These are phyloP conservation scores for Austroboletus niveus DNA, from an alignment of 1,284 basidiomycete species.

Conservation along the genomic window DNA sequence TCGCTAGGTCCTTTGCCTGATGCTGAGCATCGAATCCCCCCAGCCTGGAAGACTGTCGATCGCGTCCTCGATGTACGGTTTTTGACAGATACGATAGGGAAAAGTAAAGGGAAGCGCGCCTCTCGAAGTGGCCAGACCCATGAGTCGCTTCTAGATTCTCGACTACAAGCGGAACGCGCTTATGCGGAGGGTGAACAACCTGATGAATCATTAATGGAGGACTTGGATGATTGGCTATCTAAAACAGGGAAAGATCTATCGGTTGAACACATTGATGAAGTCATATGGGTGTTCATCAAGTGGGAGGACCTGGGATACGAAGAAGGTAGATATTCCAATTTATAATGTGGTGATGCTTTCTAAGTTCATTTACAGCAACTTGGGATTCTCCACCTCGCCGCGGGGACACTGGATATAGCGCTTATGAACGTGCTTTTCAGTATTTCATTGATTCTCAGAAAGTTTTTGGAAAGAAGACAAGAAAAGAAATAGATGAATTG, in stretches of 20 bases:
- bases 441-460: constrained; percentile 63
- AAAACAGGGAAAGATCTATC: constrained; percentile 45
- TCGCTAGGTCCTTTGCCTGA: constrained; percentile 43
- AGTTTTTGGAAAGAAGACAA: constrained; percentile 57
- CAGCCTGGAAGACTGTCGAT: constrained; percentile 75
- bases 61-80: constrained; percentile 76
- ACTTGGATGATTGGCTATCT: constrained; percentile 59
- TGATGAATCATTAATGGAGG: constrained; percentile 46
- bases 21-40: constrained; percentile 71
- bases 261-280: constrained; percentile 51
- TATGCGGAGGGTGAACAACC: constrained; percentile 61
- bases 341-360: not conserved
- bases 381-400: constrained; percentile 85
- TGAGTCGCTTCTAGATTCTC: constrained; percentile 21
- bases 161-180: constrained; percentile 39
- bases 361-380: constrained; percentile 52
- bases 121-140: constrained; percentile 36
- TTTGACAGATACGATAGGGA: constrained; percentile 8
- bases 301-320: constrained; percentile 91
- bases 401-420: constrained; percentile 55
- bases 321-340: constrained; percentile 55
- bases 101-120: constrained; percentile 24
- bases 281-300: constrained; percentile 83
- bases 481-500: constrained; percentile 37
- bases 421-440: constrained; percentile 65